A percentile compares a stretch with the other conserved stretches of the same genome.
These are phyloP conservation scores for Grigorovia humatica DNA, from an alignment of 805 yeast species.

Conservation along the genomic window DNA sequence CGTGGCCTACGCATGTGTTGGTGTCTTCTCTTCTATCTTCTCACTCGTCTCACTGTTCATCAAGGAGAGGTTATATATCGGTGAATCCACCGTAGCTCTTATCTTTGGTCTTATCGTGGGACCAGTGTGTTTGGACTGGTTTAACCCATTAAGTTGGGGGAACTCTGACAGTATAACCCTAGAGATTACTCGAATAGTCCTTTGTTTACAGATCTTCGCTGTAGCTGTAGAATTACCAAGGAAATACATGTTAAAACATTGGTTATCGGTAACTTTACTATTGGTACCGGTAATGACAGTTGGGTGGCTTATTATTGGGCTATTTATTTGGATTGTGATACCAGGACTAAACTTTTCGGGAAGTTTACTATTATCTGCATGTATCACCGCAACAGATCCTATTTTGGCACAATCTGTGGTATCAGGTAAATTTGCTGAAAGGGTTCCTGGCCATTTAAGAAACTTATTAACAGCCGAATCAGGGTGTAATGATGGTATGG, in stretches of 20 bases:
- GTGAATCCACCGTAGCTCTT: slow-evolving; percentile 86
- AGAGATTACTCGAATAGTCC: slow-evolving; percentile 72
- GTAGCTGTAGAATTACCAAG: slow-evolving; percentile 90
- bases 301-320: slow-evolving; percentile 80
- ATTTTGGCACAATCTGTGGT: slow-evolving; percentile 92
- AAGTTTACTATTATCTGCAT: slow-evolving; percentile 68
- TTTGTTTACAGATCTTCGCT: slow-evolving; percentile 84
- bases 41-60: slow-evolving; percentile 72
- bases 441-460: slow-evolving; percentile 89
- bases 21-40: slow-evolving; percentile 71
- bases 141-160: slow-evolving; percentile 77
- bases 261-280: slow-evolving; percentile 64
- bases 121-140: slow-evolving; percentile 78
- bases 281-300: slow-evolving; percentile 80
- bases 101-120: slow-evolving; percentile 81
- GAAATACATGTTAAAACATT: slow-evolving; percentile 76
- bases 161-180: slow-evolving; percentile 71
- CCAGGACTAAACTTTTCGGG: slow-evolving; percentile 65
- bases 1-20: slow-evolving; percentile 78
- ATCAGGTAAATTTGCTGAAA: slow-evolving; percentile 77
- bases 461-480: slow-evolving; percentile 70
- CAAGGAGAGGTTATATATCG: slow-evolving; percentile 75
- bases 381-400: slow-evolving; percentile 93
- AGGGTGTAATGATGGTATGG: slow-evolving; percentile 95
- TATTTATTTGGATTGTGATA: slow-evolving; percentile 67